Evolutionary conservation across 176 grass and related monocot genomes (phyloP).

Genomic region (Miscanthus lutarioriparius): DNA sequence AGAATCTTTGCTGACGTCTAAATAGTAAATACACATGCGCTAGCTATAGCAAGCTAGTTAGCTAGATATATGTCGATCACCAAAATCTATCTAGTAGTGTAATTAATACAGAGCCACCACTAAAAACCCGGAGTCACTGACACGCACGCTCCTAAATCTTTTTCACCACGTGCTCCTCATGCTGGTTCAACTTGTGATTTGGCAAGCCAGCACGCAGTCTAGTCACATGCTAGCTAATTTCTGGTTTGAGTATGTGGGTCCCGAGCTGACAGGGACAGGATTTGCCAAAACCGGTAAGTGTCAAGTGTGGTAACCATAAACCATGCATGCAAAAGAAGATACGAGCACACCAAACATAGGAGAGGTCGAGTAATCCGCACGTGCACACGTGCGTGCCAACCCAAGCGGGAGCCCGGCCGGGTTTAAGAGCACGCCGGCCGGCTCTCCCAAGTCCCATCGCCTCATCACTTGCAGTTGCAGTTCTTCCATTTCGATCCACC

Average conservation of each 20-base stretch:
- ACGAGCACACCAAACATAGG: background rate
- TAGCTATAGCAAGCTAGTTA: too few species aligned
- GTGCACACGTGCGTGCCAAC: background rate
- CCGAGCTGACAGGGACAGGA: background rate
- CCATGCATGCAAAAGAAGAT: background rate
- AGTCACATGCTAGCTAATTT: background rate
- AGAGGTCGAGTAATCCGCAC: background rate
- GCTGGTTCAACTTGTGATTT: background rate
- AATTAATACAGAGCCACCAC: too few species aligned
- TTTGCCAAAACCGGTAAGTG: background rate
- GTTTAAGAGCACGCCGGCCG: slow-evolving; percentile 15
- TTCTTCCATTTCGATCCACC: background rate
- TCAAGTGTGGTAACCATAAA: background rate
- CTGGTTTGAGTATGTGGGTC: background rate
- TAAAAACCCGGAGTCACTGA: background rate
- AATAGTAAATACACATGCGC: too few species aligned
- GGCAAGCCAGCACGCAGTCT: background rate
- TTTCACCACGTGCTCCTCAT: slow-evolving; percentile 22
- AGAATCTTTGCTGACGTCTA: too few species aligned
- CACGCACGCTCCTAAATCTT: background rate
- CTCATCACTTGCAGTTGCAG: background rate
- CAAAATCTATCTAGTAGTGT: too few species aligned
- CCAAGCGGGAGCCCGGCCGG: background rate
- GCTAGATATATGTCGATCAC: too few species aligned
- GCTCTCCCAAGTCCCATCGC: background rate